These are phyloP conservation scores for Tolypocladium endophyticum DNA, from an alignment of 2,329 filamentous ascomycete genomes.

Conservation along the genomic window DNA sequence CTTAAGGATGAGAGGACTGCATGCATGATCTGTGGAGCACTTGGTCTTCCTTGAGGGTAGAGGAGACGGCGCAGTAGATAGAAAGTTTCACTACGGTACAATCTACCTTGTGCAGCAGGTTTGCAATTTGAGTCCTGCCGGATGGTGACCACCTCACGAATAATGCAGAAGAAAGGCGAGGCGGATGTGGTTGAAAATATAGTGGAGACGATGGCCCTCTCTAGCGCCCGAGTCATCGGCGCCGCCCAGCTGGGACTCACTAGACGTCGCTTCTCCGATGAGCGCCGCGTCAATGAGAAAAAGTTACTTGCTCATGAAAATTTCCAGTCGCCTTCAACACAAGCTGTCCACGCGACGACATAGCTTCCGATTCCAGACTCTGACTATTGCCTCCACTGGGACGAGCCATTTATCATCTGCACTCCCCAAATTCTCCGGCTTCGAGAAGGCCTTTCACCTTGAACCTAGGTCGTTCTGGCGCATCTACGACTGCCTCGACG, in stretches of 20 bases:
- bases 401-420: not conserved
- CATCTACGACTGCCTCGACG: constrained; percentile 1
- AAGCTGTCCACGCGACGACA: not conserved
- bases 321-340: not conserved
- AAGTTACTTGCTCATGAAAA: not conserved
- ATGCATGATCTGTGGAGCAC: not conserved
- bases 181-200: not conserved
- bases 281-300: not conserved
- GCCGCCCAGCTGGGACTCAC: not conserved
- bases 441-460: not conserved
- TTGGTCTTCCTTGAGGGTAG: not conserved
- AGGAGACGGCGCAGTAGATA: not conserved
- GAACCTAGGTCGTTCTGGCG: not conserved
- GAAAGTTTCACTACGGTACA: not conserved
- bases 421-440: not conserved
- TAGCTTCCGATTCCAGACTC: not conserved
- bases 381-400: not conserved
- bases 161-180: too few relatives aligned
- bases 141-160: not conserved
- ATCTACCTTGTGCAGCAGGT: not conserved
- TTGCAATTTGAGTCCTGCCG: not conserved
- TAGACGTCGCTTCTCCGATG: not conserved
- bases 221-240: too few relatives aligned
- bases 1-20: constrained; percentile 8
- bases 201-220: not conserved